phyloP scores from a whole-genome alignment of 2,329 filamentous ascomycete genomes.

The Venturia carpophila region DNA sequence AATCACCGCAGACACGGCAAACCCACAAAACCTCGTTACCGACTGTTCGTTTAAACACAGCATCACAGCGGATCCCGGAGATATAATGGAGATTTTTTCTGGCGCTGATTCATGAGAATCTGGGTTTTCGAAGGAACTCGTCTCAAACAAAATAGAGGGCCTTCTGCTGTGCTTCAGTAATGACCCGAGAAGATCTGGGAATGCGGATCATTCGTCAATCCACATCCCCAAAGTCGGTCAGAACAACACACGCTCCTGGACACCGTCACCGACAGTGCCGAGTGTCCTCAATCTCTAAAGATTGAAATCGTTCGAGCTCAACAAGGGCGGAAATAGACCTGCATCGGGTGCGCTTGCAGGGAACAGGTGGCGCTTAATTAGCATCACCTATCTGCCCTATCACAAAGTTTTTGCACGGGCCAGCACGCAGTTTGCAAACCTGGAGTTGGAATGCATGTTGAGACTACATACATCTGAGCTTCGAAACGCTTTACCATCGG shows the following conservation, averaged over 20 bases:
- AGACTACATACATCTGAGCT: neutral
- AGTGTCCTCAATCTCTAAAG: neutral
- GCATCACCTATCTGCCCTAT: slow-evolving; percentile 1
- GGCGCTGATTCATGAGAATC: neutral
- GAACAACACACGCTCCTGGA: neutral
- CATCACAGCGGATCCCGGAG: slow-evolving; percentile 5
- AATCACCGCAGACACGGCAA: too few species aligned
- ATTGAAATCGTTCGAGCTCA: neutral
- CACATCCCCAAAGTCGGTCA: neutral
- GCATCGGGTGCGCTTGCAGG: neutral
- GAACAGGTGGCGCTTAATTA: neutral
- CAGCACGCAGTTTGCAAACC: neutral
- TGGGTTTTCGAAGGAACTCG: neutral
- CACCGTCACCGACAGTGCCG: neutral
- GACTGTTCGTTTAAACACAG: too few species aligned
- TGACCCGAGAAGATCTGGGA: neutral
- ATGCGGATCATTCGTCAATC: neutral
- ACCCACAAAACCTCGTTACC: too few species aligned
- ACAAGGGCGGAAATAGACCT: slow-evolving; percentile 1
- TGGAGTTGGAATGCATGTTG: neutral
- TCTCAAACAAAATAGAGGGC: neutral
- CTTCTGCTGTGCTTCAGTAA: too few species aligned
- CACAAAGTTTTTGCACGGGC: neutral
- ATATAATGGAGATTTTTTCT: neutral
- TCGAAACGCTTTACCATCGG: slow-evolving; percentile 3